A percentile compares a stretch with the other conserved stretches of the same genome.
phyloP scores from a whole-genome alignment of 2,329 filamentous ascomycete genomes.

The Epichloe uncinata region DNA sequence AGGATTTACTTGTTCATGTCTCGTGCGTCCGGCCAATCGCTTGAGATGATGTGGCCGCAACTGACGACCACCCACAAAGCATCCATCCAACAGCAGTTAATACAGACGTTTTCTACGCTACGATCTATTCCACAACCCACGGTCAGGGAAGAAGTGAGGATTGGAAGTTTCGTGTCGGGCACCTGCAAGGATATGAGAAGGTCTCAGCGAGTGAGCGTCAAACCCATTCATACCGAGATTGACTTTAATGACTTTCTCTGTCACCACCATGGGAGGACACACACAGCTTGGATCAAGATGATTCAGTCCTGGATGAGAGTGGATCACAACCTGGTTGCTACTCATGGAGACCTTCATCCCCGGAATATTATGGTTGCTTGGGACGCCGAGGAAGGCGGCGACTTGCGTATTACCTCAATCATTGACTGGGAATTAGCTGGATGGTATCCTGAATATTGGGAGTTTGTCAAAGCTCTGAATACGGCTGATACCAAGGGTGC shows the following conservation, averaged over 20 bases:
- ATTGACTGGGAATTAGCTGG: background rate
- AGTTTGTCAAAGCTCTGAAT: too few species aligned
- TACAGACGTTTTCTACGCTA: too few species aligned
- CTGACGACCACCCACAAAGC: background rate
- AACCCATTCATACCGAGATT: background rate
- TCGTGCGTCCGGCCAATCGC: background rate
- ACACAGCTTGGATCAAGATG: too few species aligned
- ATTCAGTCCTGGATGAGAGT: too few species aligned
- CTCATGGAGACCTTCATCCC: too few species aligned
- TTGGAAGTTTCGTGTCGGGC: background rate
- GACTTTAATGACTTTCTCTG: background rate
- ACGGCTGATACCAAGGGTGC: too few species aligned
- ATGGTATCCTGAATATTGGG: slow-evolving; percentile 20
- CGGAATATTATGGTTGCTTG: too few species aligned
- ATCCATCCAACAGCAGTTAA: background rate
- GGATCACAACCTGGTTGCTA: too few species aligned
- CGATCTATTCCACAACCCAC: too few species aligned
- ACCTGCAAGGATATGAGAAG: background rate
- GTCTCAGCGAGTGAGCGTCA: background rate
- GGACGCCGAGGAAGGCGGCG: too few species aligned
- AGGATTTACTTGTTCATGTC: background rate
- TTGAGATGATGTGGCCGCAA: background rate
- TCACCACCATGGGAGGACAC: too few species aligned
- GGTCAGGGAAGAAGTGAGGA: background rate
- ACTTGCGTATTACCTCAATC: too few species aligned